phyloP scores from a whole-genome alignment of 192 early-diverging fungal species.

The Linnemannia elongata region DNA sequence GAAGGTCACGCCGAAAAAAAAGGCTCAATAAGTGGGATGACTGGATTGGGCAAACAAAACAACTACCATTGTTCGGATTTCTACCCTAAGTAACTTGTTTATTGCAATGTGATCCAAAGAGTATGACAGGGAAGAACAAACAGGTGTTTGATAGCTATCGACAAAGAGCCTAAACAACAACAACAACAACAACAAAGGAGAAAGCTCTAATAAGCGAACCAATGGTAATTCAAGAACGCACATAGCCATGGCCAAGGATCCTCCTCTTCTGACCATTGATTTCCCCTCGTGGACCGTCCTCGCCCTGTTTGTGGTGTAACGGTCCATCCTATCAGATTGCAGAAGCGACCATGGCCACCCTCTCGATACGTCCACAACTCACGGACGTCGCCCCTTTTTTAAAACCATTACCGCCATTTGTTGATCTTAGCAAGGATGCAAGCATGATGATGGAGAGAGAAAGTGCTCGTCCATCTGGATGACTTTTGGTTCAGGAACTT shows the following conservation, averaged over 20 bases:
- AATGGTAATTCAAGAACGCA: neutral
- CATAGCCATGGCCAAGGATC: no score
- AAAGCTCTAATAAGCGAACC: neutral
- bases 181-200: neutral
- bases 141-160: neutral
- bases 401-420: neutral
- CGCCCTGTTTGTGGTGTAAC: neutral
- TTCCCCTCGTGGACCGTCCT: neutral
- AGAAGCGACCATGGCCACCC: conserved; percentile 1
- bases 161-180: neutral
- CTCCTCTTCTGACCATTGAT: neutral
- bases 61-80: neutral
- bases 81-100: neutral
- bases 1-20: neutral
- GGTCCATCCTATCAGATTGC: neutral
- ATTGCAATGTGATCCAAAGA: neutral
- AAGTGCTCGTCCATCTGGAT: neutral
- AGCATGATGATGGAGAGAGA: neutral
- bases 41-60: neutral
- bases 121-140: neutral
- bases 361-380: neutral
- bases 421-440: neutral
- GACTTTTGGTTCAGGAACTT: neutral
- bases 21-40: neutral
- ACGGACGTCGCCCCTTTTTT: neutral